phyloP scores from a whole-genome alignment of 2,329 filamentous ascomycete species.

The Calonectria leucothoes region DNA sequence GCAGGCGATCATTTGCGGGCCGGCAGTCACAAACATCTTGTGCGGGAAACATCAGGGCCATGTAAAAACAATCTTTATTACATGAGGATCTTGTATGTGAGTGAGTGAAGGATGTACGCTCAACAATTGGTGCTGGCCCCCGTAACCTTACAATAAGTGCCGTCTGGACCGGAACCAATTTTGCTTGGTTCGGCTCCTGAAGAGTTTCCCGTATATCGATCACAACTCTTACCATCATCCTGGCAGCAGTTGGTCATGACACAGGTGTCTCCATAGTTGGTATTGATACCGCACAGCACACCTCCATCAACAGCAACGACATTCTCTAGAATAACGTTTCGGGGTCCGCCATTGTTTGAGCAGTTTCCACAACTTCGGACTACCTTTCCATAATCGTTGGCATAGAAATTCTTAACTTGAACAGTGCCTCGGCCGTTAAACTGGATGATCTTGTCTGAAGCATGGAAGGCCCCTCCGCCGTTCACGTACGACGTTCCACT shows the following conservation, averaged over 20 bases:
- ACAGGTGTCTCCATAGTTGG: conserved; percentile 39
- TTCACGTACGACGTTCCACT: conserved; percentile 54
- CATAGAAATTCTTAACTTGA: conserved; percentile 41
- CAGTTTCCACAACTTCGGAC: conserved; percentile 60
- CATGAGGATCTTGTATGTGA: no score
- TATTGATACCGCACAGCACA: conserved; percentile 38
- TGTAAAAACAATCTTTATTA: no score
- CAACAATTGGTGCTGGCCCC: conserved; percentile 31
- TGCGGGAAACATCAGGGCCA: no score
- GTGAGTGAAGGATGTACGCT: no score
- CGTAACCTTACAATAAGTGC: conserved; percentile 25
- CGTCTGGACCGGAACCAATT: conserved; percentile 32
- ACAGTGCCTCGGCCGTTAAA: conserved; percentile 56
- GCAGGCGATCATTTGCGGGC: no score
- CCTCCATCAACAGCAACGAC: conserved; percentile 36
- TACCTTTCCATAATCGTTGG: conserved; percentile 58
- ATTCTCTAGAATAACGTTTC: conserved; percentile 31
- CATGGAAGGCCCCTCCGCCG: conserved; percentile 56
- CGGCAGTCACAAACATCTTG: no score
- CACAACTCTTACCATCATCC: conserved; percentile 35
- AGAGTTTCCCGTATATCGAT: conserved; percentile 33
- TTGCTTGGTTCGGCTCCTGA: conserved; percentile 33
- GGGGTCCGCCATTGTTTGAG: conserved; percentile 32
- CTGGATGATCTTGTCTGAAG: conserved; percentile 53
- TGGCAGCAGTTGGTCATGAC: conserved; percentile 37